Evolutionary conservation across 2,329 filamentous ascomycete species (phyloP).

Genomic region (Neofusicoccum sp.): DNA sequence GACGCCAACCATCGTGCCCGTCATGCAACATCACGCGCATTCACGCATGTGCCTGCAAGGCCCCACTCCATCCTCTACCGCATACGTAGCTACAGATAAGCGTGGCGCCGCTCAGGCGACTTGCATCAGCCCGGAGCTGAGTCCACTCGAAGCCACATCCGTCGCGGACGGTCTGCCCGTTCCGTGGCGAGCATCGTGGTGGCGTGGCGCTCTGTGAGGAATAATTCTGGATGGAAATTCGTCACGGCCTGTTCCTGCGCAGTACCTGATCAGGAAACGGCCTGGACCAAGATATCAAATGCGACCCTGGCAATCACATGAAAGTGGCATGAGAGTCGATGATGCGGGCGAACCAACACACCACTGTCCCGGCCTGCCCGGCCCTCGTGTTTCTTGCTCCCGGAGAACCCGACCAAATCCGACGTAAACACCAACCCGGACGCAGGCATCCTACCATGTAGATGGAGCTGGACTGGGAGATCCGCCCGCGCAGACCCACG

Average conservation of each 20-base stretch:
- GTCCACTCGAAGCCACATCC: neutral
- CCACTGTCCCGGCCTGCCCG: neutral
- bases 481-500: no score
- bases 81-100: neutral
- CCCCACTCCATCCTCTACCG: neutral
- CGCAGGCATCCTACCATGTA: no score
- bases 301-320: neutral
- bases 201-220: neutral
- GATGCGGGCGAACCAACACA: neutral
- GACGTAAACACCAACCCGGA: no score
- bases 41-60: neutral
- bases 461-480: no score
- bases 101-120: neutral
- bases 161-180: neutral
- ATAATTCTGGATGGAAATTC: neutral
- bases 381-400: neutral
- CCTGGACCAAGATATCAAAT: neutral
- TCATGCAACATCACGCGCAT: constrained; percentile 8
- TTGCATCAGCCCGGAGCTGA: neutral
- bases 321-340: neutral
- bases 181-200: neutral
- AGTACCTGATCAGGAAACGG: neutral
- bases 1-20: neutral
- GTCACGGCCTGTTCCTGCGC: neutral
- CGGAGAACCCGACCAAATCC: no score